Base-by-base conservation (phyloP, 257 asterid genomes). In the Lavandula angustifolia region DNA sequence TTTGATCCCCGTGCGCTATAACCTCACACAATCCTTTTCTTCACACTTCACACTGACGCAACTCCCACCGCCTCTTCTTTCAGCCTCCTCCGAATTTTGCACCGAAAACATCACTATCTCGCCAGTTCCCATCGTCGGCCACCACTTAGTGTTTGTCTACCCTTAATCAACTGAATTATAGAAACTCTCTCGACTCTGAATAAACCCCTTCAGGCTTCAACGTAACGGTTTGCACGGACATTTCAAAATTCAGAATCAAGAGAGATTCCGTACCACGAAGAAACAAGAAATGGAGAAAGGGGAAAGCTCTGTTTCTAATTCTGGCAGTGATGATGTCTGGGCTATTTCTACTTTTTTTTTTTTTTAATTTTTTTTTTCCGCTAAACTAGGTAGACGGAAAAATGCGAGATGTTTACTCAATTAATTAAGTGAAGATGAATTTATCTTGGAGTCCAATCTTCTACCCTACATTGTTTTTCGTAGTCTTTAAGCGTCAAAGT, bases 231-330 rank as follows among this genome's bases (percentile, higher is more conserved):
- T 66, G 66, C 46, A 42, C 12, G 64, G 76, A 64, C 75, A 68
- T 68, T 62, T 54, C 29, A 22, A 2, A 22, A 22, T 22, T 22
- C 27, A 10, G 72, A 71, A 67, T 67, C 78, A 60, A 70, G 35
- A 18, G 64, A 8, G 38, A 34, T 34, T 73, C 63, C 22, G 65
- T 44, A 8, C 13, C 73, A 64, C 44, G 54, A 57, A 64, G 68
- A 65, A 68, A 18, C 64, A 54, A 37, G 42, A 37, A 66, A 91
- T 91, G 98, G 95, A 91, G 46, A 78, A 58, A 57, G 98, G 91
- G 27, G 89, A 87, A 76, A 76, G 82, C 73, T 85, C 95, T 1
- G 70, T 22, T 53, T 68, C 91, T 71, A 68, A 66, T 72, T 65
- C 78, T 44, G 61, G 73, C 55, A 66, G 52, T 18, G 73, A 55